phyloP scores from a whole-genome alignment of 345 rosid species.

The Camelina laxa region DNA sequence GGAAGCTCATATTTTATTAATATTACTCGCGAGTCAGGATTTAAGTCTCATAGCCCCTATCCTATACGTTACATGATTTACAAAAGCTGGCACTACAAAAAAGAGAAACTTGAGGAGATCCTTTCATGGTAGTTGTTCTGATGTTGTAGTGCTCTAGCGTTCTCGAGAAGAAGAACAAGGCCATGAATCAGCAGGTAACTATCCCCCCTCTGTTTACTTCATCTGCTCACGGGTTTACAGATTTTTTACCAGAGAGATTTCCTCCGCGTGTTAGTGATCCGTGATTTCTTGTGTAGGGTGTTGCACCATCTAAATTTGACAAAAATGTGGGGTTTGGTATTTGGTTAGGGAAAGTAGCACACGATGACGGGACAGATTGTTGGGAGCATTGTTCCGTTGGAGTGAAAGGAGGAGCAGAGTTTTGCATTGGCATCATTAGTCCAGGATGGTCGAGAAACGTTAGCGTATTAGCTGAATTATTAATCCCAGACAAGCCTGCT shows the following conservation, averaged over 20 bases:
- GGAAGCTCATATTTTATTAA: background rate
- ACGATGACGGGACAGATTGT: constrained; percentile 25
- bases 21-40: background rate
- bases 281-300: constrained; percentile 2
- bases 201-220: constrained; percentile 28
- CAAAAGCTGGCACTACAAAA: constrained; percentile 7
- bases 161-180: constrained; percentile 3
- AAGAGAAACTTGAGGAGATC: constrained; percentile 19
- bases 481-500: constrained; percentile 19
- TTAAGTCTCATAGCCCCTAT: background rate
- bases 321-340: constrained; percentile 31
- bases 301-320: constrained; percentile 30
- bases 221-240: constrained; percentile 29
- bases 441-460: constrained; percentile 36
- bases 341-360: constrained; percentile 27
- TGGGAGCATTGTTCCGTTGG: constrained; percentile 30
- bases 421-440: constrained; percentile 25
- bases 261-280: background rate
- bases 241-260: constrained; percentile 25
- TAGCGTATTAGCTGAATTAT: constrained; percentile 21
- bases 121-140: constrained; percentile 21
- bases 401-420: constrained; percentile 15
- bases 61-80: constrained; percentile 27
- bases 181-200: constrained; percentile 20
- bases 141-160: constrained; percentile 8